A percentile compares a stretch with the other conserved stretches of the same genome.
These are phyloP conservation scores for Neoarthrinium moseri DNA, from an alignment of 2,329 filamentous ascomycete species.

Conservation along the genomic window DNA sequence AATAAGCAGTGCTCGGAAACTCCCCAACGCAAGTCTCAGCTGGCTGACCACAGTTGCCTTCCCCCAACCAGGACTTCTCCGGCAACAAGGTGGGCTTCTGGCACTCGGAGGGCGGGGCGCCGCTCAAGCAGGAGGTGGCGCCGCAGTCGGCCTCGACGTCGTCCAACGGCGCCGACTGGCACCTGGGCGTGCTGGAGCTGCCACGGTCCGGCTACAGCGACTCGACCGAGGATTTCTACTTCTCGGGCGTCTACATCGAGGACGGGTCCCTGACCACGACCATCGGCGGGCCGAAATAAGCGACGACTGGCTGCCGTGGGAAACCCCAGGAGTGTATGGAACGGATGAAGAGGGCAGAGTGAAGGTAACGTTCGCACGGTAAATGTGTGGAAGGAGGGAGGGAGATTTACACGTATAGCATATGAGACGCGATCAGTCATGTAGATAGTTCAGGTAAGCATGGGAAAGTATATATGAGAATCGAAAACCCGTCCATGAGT, in stretches of 20 bases:
- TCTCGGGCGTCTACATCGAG: constrained; percentile 72
- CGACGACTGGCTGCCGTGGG: no score
- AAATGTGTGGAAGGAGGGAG: no score
- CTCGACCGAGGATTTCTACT: constrained; percentile 66
- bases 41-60: no score
- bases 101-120: constrained; percentile 62
- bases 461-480: no score
- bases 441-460: no score
- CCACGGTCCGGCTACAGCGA: constrained; percentile 56
- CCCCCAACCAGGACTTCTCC: constrained; percentile 59
- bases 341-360: no score
- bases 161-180: constrained; percentile 66
- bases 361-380: no score
- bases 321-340: no score
- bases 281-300: constrained; percentile 27
- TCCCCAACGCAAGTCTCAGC: no score
- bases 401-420: no score
- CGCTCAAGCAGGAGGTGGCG: constrained; percentile 56
- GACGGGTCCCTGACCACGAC: constrained; percentile 42
- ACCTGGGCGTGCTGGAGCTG: constrained; percentile 68
- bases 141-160: constrained; percentile 47
- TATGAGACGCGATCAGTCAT: no score
- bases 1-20: not conserved
- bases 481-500: no score
- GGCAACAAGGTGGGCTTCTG: constrained; percentile 64